These are phyloP conservation scores for Vigna unguiculata DNA, from an alignment of 306 rosid species.

Conservation along the genomic window DNA sequence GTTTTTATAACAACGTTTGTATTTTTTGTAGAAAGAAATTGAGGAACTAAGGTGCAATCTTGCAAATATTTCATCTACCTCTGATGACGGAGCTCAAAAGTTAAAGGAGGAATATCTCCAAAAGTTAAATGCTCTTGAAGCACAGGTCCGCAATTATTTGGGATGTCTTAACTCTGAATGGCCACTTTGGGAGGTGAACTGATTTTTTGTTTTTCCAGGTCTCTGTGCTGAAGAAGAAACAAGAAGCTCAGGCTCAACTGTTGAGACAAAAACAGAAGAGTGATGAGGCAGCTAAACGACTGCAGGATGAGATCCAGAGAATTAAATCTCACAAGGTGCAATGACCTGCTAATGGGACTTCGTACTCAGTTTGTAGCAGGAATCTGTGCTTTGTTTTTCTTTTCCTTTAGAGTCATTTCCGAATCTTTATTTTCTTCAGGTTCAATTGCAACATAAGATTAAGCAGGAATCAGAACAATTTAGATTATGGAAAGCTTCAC, in stretches of 20 bases:
- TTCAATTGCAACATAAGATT: conserved; percentile 95
- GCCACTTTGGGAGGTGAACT: conserved; percentile 35
- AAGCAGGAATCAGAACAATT: conserved; percentile 98
- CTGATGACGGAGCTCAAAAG: conserved; percentile 89
- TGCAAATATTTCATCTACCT: conserved; percentile 72
- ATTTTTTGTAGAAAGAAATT: conserved; percentile 75
- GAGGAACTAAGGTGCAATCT: conserved; percentile 72
- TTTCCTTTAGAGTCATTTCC: not conserved
- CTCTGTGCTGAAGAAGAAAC: conserved; percentile 85
- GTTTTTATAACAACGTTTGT: conserved; percentile 18
- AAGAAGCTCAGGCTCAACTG: conserved; percentile 93
- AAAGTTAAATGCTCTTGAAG: conserved; percentile 83
- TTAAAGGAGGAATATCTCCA: conserved; percentile 89
- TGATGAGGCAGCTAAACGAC: conserved; percentile 89
- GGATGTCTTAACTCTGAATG: conserved; percentile 25
- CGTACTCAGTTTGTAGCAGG: conserved; percentile 10
- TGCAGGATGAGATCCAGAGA: conserved; percentile 96
- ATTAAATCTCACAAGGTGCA: conserved; percentile 90
- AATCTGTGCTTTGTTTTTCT: not conserved
- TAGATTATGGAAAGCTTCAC: conserved; percentile 91
- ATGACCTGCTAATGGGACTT: not conserved
- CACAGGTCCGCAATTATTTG: conserved; percentile 66
- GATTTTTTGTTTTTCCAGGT: conserved; percentile 66
- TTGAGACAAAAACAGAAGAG: conserved; percentile 92
- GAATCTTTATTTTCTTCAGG: conserved; percentile 54